Evolutionary conservation across 306 rosid species (phyloP), one percentile per base, ranked within the genome.

Genomic region (Citrullus amarus): DNA sequence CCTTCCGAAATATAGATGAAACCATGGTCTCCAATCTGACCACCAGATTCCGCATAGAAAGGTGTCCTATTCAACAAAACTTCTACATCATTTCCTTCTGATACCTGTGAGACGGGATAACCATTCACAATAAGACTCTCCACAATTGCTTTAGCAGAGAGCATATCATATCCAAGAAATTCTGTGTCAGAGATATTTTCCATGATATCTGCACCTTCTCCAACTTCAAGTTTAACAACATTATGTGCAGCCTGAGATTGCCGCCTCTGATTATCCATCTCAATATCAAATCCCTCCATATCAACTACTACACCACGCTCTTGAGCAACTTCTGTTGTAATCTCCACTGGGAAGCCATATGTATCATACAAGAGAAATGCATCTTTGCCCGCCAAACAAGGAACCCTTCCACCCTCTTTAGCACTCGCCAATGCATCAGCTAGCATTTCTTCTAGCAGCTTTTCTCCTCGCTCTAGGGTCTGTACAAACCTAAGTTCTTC

Each of bases 31-130:
- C 89, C 97, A 76, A 95, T 95, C 81, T 95, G 98, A 65, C 97
- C 98, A 48, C 97, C 98, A 75, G 98, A 95, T 89, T 95, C 98
- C 67, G 96, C 96, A 87, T 92, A 92, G 88, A 95, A 95, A 61
- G 98, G 98, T 76, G 97, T 95, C 84, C 83, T 85, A 85, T 91
- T 86, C 86, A 95, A 82, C 83, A 92, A 76, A 83, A 95, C 81
- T 89, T 92, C 97, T 78, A 92, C 98, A 77, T 89, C 82, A 79
- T 85, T 89, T 82, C 98, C 98, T 82, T 92, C 88, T 38, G 89
- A 81, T 80, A 86, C 98, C 81, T 80, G 87, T 70, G 48, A 76
- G 41, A 89, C 93, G 38, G 91, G 87, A 80, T 84, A 88, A 41
- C 98, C 98, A 84, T 95, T 91, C 83, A 91, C 88, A 76, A 89